Percentiles rank a stretch among this genome's conserved stretches.
phyloP scores from a whole-genome alignment of 1,284 basidiomycete genomes.

The Naganishia sp. region DNA sequence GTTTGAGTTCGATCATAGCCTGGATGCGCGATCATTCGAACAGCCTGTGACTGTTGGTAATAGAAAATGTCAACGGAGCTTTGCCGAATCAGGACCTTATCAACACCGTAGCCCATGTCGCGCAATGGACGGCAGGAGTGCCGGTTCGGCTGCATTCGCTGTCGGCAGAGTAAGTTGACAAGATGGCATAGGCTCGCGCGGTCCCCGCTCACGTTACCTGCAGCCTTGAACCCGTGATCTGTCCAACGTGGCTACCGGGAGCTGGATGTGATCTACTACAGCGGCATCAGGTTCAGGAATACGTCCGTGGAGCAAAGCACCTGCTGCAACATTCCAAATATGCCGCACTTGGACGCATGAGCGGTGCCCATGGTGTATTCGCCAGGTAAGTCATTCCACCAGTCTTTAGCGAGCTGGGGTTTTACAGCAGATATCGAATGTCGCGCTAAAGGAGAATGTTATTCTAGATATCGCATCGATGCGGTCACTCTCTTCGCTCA shows the following conservation, averaged over 20 bases:
- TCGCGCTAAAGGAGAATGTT: conserved; percentile 3
- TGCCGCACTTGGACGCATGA: conserved; percentile 48
- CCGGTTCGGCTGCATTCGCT: conserved; percentile 77
- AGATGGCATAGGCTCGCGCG: too few relatives aligned
- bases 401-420: background rate
- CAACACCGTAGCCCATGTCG: conserved; percentile 76
- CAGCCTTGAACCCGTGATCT: conserved; percentile 18
- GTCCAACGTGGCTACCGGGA: conserved; percentile 9
- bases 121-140: conserved; percentile 69
- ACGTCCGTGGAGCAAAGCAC: conserved; percentile 41
- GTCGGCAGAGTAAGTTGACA: conserved; percentile 55
- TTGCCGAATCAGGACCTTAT: conserved; percentile 94
- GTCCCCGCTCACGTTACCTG: background rate
- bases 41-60: background rate
- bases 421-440: background rate
- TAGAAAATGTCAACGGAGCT: conserved; percentile 92
- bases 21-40: background rate
- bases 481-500: conserved; percentile 86
- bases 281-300: conserved; percentile 20
- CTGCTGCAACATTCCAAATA: conserved; percentile 47
- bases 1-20: conserved; percentile 39
- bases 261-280: conserved; percentile 22
- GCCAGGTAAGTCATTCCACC: conserved; percentile 46
- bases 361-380: conserved; percentile 56
- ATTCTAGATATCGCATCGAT: conserved; percentile 82